phyloP scores from a whole-genome alignment of 495 filamentous ascomycete species.

The Thozetella sp. region DNA sequence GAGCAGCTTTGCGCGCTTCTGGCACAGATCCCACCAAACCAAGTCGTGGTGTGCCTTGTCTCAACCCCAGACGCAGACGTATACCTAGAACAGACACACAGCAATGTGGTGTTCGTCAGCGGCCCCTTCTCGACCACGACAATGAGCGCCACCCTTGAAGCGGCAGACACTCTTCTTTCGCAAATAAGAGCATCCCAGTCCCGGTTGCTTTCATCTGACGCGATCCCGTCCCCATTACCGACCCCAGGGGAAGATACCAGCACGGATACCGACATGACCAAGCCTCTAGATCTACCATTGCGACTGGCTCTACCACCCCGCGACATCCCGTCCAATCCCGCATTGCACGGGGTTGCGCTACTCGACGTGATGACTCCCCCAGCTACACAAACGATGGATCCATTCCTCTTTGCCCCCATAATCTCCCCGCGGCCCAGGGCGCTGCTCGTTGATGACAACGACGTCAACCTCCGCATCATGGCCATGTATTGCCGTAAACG shows the following conservation, averaged over 20 bases:
- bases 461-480: constrained; percentile 12
- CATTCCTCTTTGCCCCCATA: not conserved
- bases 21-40: not conserved
- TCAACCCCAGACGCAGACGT: not conserved
- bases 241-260: not conserved
- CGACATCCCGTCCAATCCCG: too few relatives aligned
- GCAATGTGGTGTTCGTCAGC: constrained; percentile 2
- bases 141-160: constrained; percentile 2
- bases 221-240: not conserved
- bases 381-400: not conserved
- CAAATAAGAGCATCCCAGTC: not conserved
- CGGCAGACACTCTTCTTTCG: not conserved
- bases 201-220: not conserved
- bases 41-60: not conserved
- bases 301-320: too few relatives aligned
- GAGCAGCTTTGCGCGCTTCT: not conserved
- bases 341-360: too few relatives aligned
- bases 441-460: constrained; percentile 14
- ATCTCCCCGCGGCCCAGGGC: constrained; percentile 1
- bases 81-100: not conserved
- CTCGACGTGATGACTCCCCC: not conserved
- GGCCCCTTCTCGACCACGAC: constrained; percentile 5
- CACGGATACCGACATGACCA: not conserved
- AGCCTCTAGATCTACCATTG: too few relatives aligned
- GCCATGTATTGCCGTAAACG: constrained; percentile 16